Evolutionary conservation across 257 asterid genomes (phyloP).

Genomic region (Lavandula angustifolia): DNA sequence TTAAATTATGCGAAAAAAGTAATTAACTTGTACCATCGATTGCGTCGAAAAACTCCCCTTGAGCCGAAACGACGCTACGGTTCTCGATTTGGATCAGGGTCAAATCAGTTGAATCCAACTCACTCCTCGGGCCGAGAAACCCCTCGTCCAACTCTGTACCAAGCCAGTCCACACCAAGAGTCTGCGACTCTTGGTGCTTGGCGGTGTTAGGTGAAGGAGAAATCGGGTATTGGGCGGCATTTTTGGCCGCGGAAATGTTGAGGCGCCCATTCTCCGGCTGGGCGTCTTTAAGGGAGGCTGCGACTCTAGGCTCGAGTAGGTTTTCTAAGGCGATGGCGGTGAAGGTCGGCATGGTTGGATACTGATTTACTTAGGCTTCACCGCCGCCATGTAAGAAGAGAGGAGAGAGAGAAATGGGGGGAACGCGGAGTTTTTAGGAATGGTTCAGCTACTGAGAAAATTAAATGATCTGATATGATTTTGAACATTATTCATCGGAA

Average conservation of each 20-base stretch:
- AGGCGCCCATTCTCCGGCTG: constrained; percentile 33
- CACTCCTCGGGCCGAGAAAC: constrained; percentile 47
- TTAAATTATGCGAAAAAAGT: neutral
- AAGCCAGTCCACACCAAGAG: constrained; percentile 24
- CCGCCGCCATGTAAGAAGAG: constrained; percentile 29
- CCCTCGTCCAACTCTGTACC: constrained; percentile 41
- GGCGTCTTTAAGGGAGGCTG: constrained; percentile 42
- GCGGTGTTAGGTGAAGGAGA: constrained; percentile 71
- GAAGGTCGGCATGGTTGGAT: constrained; percentile 57
- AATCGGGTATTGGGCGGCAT: constrained; percentile 68
- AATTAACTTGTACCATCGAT: constrained; percentile 53
- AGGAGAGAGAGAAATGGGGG: neutral
- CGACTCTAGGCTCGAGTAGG: constrained; percentile 56
- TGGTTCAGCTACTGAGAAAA: neutral
- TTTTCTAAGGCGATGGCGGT: constrained; percentile 53
- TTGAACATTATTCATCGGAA: too few relatives aligned
- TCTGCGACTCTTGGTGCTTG: constrained; percentile 70
- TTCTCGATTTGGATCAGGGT: constrained; percentile 41
- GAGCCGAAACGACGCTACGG: constrained; percentile 60
- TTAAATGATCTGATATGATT: too few relatives aligned
- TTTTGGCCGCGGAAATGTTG: constrained; percentile 71
- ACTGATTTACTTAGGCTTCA: constrained; percentile 19
- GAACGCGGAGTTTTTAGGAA: constrained; percentile 28
- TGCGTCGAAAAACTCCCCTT: constrained; percentile 83
- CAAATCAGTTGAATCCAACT: constrained; percentile 36